These are phyloP conservation scores for Neonectria hederae DNA, from an alignment of 2,329 filamentous ascomycete genomes.

Conservation along the genomic window DNA sequence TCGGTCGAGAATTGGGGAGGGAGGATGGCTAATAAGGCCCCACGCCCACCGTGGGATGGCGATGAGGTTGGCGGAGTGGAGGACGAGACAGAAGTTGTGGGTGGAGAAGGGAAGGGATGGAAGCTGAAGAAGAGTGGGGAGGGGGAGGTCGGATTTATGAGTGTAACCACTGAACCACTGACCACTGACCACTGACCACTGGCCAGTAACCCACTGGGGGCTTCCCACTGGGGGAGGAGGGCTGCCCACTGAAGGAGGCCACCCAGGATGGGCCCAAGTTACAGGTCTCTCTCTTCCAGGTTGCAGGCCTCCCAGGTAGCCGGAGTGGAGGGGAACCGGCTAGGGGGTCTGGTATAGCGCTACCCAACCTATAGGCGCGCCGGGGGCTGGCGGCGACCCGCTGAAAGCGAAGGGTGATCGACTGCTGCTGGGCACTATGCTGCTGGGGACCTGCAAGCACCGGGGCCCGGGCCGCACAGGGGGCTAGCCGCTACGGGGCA, in stretches of 20 bases:
- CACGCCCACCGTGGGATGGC: slow-evolving; percentile 24
- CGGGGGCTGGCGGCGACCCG: not conserved
- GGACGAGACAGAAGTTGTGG: not conserved
- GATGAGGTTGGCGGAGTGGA: slow-evolving; percentile 17
- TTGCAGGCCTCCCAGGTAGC: not conserved
- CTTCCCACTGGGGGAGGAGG: no score
- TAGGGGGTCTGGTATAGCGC: not conserved
- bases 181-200: no score
- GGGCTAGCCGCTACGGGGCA: not conserved
- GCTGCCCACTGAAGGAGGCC: no score
- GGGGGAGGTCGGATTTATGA: not conserved
- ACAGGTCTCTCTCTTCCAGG: not conserved
- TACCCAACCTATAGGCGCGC: not conserved
- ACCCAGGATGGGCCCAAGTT: not conserved
- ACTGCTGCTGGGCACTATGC: not conserved
- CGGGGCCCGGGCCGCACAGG: not conserved
- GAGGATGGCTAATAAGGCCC: slow-evolving; percentile 10
- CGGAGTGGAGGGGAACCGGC: not conserved
- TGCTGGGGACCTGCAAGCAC: not conserved
- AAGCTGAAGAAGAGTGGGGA: not conserved
- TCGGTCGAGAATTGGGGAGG: not conserved
- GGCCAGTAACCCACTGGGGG: no score
- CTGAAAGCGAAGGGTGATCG: not conserved
- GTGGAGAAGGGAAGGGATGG: not conserved
- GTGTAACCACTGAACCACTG: no score